phyloP scores from a whole-genome alignment of 2,329 filamentous ascomycete genomes.

The Hypoxylon sp. region DNA sequence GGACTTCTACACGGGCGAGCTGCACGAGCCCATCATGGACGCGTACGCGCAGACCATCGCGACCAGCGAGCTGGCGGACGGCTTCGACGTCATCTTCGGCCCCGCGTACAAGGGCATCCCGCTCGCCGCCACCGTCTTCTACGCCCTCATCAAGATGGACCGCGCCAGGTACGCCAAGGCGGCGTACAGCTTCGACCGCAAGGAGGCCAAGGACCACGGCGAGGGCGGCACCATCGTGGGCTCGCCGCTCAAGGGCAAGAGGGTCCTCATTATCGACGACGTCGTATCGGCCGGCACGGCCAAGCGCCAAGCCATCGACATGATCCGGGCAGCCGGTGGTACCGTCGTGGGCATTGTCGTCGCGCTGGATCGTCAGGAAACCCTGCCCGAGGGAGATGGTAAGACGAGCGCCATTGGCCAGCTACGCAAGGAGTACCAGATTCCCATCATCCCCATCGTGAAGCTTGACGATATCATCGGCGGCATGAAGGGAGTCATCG shows the following conservation, averaged over 20 bases:
- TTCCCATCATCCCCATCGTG: constrained; percentile 84
- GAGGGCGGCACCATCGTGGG: constrained; percentile 95
- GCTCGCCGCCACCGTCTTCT: constrained; percentile 78
- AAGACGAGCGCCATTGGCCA: constrained; percentile 87
- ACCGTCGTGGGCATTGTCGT: constrained; percentile 87
- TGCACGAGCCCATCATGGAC: constrained; percentile 78
- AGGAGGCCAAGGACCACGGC: constrained; percentile 95
- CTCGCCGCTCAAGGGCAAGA: constrained; percentile 82
- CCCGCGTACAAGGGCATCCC: constrained; percentile 98
- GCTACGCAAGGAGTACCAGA: constrained; percentile 80
- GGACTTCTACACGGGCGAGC: constrained; percentile 81
- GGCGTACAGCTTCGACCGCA: constrained; percentile 92
- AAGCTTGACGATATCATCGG: constrained; percentile 84
- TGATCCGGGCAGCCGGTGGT: constrained; percentile 87
- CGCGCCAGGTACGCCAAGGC: constrained; percentile 70
- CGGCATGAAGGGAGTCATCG: constrained; percentile 68
- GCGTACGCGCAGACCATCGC: constrained; percentile 78
- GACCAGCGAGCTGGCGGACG: constrained; percentile 50
- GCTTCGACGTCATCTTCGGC: constrained; percentile 88
- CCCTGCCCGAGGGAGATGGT: constrained; percentile 68
- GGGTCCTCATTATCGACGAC: constrained; percentile 91
- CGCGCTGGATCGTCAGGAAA: constrained; percentile 87
- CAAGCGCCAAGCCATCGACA: constrained; percentile 88
- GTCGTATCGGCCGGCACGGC: constrained; percentile 96
- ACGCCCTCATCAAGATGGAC: constrained; percentile 77